These are phyloP conservation scores for Puccinia triticina DNA, from an alignment of 1,284 basidiomycete genomes.

Conservation along the genomic window DNA sequence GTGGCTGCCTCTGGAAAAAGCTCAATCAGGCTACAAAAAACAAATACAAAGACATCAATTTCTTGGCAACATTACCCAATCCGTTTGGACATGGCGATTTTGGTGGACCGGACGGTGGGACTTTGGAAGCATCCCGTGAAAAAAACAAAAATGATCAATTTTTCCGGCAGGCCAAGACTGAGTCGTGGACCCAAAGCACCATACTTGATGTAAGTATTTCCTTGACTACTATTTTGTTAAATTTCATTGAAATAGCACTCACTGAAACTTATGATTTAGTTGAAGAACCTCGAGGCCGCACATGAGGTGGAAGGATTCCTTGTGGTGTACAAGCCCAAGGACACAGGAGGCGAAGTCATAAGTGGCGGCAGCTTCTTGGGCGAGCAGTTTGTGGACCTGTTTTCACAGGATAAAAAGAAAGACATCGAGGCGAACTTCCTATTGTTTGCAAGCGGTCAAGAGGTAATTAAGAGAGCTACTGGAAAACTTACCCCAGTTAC, in stretches of 20 bases:
- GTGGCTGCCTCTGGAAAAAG: not conserved
- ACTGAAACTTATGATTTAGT: no score
- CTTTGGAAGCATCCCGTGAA: not conserved
- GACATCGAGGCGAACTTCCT: not conserved
- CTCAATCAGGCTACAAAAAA: not conserved
- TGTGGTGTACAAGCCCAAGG: no score
- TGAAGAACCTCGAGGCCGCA: not conserved
- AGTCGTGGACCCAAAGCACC: no score
- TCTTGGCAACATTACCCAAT: not conserved
- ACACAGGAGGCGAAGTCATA: not conserved
- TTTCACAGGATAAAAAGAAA: not conserved
- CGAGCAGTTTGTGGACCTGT: not conserved
- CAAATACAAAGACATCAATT: not conserved
- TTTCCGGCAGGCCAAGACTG: not conserved
- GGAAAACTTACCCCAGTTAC: not conserved
- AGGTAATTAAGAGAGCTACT: not conserved
- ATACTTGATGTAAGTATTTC: constrained; percentile 10
- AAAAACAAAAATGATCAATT: not conserved
- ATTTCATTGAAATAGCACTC: no score
- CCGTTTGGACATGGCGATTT: not conserved
- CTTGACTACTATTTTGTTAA: no score
- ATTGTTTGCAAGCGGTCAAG: not conserved
- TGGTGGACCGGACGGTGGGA: no score
- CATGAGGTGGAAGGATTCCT: no score
- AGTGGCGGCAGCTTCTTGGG: not conserved